Evolutionary conservation across 2,329 filamentous ascomycete genomes (phyloP), one percentile per base, ranked within the genome.

Genomic region (Alternaria dauci): DNA sequence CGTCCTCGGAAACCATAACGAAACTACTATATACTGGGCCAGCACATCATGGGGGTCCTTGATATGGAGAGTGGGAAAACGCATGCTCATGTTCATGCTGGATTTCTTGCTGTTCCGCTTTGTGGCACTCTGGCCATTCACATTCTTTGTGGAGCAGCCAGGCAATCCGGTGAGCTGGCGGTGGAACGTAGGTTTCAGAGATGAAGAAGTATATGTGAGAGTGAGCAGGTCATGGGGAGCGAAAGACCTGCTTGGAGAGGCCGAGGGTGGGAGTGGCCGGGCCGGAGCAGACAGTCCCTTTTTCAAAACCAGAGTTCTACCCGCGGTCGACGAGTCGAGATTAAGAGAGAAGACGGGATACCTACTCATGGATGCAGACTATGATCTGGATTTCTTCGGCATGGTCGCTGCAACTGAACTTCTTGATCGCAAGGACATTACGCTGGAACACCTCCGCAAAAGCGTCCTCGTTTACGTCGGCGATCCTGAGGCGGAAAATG

Each of bases 301-400:
- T 54, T 85, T 92, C 69, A 83, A 88, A 67, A 83, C 83, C 12
- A 84, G 87, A 59, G 79, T 96, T 46, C 78, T 88, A 63, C 85
- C 87, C 2, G 94, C 92, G 2, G 90, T 94, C 4, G 85, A 89
- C 16, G 86, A 88, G 23, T 80, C 87, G 70, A 83, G 89, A 53
- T 82, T 94, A 70, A 82, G 85, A 68, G 85, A 88, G 69, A 97
- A 96, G 85, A 97, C 93, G 30, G 93, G 93, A 20, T 96, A 96
- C 75, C 80, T 96, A 65, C 89, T 95, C 68, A 91, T 96, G 84
- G 91, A 94, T 75, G 87, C 85, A 63, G 86, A 93, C 63, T 98
- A 93, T 90, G 91, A 96, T 77, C 82, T 97, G 61, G 93, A 97
- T 76, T 97, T 94, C 85, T 84, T 84, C 47, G 85, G 86, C 20